Conservation (phyloP, 805 yeast species). For the Ogataea pini region DNA sequence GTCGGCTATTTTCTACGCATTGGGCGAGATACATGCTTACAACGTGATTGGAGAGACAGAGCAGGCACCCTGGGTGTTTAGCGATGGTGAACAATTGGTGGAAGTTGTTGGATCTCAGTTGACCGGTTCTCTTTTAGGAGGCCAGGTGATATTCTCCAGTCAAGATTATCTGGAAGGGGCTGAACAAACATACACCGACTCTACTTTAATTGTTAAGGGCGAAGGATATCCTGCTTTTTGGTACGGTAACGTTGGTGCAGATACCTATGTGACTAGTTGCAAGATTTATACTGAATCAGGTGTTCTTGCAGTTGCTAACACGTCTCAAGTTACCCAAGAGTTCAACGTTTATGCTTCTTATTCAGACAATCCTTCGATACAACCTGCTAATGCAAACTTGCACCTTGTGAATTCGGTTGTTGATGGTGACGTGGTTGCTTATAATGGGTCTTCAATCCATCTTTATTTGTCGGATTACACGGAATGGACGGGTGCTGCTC, state of each 20-base stretch:
- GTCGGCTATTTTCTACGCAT: conserved; percentile 11
- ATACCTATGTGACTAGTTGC: conserved; percentile 5
- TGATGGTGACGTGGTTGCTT: conserved; percentile 9
- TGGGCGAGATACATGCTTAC: conserved; percentile 6
- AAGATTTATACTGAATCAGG: conserved; percentile 4
- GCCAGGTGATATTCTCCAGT: conserved; percentile 6
- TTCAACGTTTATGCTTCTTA: conserved; percentile 7
- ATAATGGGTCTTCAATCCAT: conserved; percentile 6
- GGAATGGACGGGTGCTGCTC: conserved; percentile 7
- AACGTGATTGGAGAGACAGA: conserved; percentile 8
- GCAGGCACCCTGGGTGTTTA: conserved; percentile 6
- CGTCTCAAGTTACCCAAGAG: conserved; percentile 8
- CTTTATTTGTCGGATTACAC: conserved; percentile 4
- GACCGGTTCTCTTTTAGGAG: conserved; percentile 7
- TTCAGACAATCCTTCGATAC: conserved; percentile 1
- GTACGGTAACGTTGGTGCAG: conserved; percentile 10
- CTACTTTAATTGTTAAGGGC: conserved; percentile 4
- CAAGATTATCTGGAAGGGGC: conserved; percentile 4
- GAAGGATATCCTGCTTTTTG: conserved; percentile 7
- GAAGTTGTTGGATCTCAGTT: conserved; percentile 2
- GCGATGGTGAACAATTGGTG: conserved; percentile 5
- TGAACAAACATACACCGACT: conserved; percentile 5
- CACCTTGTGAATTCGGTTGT: not conserved
- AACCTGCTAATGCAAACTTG: conserved; percentile 6
- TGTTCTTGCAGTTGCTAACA: conserved; percentile 9